Base-by-base conservation (phyloP, 345 rosid species). In the Euphorbia pulcherrima region DNA sequence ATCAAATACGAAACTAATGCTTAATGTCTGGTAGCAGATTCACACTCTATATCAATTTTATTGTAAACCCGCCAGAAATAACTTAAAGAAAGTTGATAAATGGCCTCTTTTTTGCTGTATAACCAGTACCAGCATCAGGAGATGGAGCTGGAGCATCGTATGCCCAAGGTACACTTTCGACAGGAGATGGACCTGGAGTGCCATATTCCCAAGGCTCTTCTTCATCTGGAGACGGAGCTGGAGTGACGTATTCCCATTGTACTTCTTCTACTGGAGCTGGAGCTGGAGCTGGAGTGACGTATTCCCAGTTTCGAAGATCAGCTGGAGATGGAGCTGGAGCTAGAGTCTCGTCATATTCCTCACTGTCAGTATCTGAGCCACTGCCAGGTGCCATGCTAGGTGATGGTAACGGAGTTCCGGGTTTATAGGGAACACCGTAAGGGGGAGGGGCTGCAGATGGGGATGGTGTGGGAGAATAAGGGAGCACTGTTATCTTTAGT, bases 401-500 rank as follows among this genome's bases (percentile, higher is more conserved):
- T 17, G 68, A 23, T 54, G 58, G 28, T 21, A 30, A 16, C 2
- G 52, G 52, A 48, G 52, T 17, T 17, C 7, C 52, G 48, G 13
- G 13, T 44, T 9, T 3, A 47, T 48, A 48, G 5, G 52, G 52
- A 18, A 48, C n/a, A 48, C 6, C 20, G 18, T 7, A 16, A 16
- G n/a, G 52, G 5, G 52, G 52, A 48, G 52, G n/a, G 16, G 52
- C 1, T 1, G 51, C n/a, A 48, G 28, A 7, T 7, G 29, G 69
- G 17, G 64, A 35, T 14, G 6, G 26, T n/a, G 70, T 18, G 12
- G 46, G 60, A 30, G 50, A 29, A n/a, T 7, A 33, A 53, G 74
- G 21, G 33, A 23, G 58, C 64, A 72, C 77, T 3, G 56, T 40
- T 28, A 73, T 73, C 2, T 27, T 63, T 3, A 73, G 72, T 41